Evolutionary conservation across 2,329 filamentous ascomycete genomes (phyloP).

Genomic region (Biscogniauxia marginata): DNA sequence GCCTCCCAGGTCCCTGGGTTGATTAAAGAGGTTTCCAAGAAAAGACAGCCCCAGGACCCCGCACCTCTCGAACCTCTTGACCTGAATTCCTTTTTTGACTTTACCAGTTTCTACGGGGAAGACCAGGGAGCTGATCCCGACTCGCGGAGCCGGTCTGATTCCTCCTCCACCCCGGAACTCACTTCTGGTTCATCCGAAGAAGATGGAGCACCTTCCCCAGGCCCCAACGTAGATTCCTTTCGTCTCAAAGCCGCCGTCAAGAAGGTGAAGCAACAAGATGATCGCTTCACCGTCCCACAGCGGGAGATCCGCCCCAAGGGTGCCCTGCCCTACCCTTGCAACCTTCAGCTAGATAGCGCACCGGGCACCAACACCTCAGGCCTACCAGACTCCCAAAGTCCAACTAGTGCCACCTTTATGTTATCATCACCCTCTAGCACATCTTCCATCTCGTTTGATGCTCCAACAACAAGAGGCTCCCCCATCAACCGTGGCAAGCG

Average conservation of each 20-base stretch:
- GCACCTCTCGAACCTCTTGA: slow-evolving; percentile 21
- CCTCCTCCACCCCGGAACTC: slow-evolving; percentile 33
- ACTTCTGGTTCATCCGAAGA: slow-evolving; percentile 34
- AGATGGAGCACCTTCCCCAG: slow-evolving; percentile 30
- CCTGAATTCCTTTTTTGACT: slow-evolving; percentile 30
- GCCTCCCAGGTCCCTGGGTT: slow-evolving; percentile 30
- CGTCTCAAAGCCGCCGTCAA: slow-evolving; percentile 28
- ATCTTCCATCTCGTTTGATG: slow-evolving; percentile 14
- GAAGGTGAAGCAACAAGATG: slow-evolving; percentile 32
- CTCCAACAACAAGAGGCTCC: slow-evolving; percentile 17
- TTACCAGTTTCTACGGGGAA: slow-evolving; percentile 27
- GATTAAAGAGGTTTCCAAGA: slow-evolving; percentile 29
- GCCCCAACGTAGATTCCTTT: slow-evolving; percentile 26
- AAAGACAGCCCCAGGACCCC: slow-evolving; percentile 21
- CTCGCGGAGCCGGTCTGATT: slow-evolving; percentile 31
- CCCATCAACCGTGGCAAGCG: slow-evolving; percentile 28
- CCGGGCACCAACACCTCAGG: slow-evolving; percentile 12
- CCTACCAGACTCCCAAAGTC: slow-evolving; percentile 17
- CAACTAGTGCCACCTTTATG: slow-evolving; percentile 19
- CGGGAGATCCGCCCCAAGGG: slow-evolving; percentile 32
- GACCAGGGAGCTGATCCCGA: slow-evolving; percentile 28
- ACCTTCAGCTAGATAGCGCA: slow-evolving; percentile 29
- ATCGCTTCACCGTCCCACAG: slow-evolving; percentile 31
- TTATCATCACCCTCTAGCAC: slow-evolving; percentile 23
- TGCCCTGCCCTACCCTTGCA: slow-evolving; percentile 25